Evolutionary conservation across 257 asterid genomes (phyloP).

Genomic region (Solanum ossicruentum): DNA sequence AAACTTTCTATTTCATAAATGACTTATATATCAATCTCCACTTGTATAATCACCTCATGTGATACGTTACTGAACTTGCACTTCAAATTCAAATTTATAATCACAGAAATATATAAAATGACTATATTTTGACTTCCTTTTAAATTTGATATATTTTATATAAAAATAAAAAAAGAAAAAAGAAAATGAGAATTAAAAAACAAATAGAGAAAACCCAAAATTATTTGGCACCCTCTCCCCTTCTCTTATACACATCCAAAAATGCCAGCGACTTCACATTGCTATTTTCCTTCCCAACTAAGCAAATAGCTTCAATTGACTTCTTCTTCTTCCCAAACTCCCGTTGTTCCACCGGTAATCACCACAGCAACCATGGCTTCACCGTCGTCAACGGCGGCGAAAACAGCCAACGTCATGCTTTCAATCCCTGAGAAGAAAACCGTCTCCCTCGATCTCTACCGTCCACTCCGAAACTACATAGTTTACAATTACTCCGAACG

Average conservation of each 20-base stretch:
- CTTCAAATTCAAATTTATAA: no score
- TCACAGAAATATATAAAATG: no score
- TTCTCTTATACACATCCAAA: not conserved
- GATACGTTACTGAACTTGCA: no score
- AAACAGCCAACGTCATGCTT: conserved; percentile 63
- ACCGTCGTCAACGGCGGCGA: conserved; percentile 45
- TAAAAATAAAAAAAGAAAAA: no score
- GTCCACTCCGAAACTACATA: conserved; percentile 77
- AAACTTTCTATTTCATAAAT: no score
- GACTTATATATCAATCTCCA: no score
- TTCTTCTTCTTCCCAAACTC: not conserved
- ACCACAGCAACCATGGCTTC: conserved; percentile 42
- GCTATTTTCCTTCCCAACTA: not conserved
- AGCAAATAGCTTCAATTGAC: not conserved
- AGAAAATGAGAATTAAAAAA: not conserved
- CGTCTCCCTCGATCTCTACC: conserved; percentile 58
- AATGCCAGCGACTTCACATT: not conserved
- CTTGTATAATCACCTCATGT: no score
- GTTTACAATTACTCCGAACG: conserved; percentile 78
- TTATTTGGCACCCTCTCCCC: not conserved
- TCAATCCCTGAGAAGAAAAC: conserved; percentile 87
- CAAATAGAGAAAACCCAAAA: not conserved
- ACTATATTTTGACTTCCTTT: no score
- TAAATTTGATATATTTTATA: no score
- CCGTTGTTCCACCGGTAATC: not conserved